Conservation (phyloP, 129 eudicot genomes). For the Apium graveolens region DNA sequence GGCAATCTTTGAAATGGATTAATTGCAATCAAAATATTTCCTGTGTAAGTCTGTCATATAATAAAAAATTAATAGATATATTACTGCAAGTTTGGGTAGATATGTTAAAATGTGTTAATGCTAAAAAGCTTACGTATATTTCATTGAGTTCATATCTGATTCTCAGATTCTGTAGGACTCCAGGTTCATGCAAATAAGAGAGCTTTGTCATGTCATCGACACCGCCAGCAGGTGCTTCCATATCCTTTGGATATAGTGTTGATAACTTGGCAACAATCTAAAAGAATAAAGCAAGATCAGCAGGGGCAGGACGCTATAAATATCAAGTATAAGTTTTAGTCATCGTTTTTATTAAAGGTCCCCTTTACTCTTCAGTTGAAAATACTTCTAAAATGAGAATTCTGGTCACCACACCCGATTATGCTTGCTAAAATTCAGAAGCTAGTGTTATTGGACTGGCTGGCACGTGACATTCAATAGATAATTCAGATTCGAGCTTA, state of each 20-base stretch:
- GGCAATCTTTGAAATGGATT: conserved; percentile 96
- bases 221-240: conserved; percentile 97
- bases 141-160: conserved; percentile 93
- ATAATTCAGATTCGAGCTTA: too few relatives aligned
- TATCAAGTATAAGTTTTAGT: neutral
- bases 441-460: neutral
- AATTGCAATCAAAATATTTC: conserved; percentile 93
- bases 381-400: neutral
- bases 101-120: neutral
- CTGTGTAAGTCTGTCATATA: conserved; percentile 83
- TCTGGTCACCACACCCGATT: neutral
- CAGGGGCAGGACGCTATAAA: neutral
- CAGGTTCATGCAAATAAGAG: conserved; percentile 95
- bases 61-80: conserved; percentile 10
- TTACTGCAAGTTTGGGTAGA: neutral
- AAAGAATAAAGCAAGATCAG: conserved; percentile 14
- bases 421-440: neutral
- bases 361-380: neutral
- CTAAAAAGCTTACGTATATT: conserved; percentile 65
- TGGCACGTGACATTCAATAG: neutral
- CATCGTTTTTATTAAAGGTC: neutral
- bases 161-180: conserved; percentile 73
- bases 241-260: conserved; percentile 76
- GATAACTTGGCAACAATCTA: conserved; percentile 76
- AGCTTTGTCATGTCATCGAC: conserved; percentile 99